Evolutionary conservation across 2,329 filamentous ascomycete genomes (phyloP).

Genomic region (Dothidotthia symphoricarpi): DNA sequence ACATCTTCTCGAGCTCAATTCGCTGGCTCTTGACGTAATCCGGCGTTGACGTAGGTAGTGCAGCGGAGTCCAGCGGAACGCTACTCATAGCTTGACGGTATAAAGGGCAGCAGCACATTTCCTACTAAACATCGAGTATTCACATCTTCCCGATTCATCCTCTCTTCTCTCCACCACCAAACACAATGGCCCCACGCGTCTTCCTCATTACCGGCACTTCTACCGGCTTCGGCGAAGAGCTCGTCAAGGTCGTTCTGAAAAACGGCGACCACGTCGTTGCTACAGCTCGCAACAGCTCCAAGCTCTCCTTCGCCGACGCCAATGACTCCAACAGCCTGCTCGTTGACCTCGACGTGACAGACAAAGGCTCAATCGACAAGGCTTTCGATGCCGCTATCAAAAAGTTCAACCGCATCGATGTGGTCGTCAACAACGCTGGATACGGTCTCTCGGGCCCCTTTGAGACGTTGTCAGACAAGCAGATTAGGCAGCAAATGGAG

Average conservation of each 20-base stretch:
- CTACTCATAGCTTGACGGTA: too few species aligned
- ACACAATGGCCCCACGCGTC: slow-evolving; percentile 44
- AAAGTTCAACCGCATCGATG: slow-evolving; percentile 57
- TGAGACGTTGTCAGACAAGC: slow-evolving; percentile 51
- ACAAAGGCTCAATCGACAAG: slow-evolving; percentile 45
- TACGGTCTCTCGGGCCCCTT: slow-evolving; percentile 56
- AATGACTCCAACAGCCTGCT: slow-evolving; percentile 51
- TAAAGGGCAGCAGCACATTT: too few species aligned
- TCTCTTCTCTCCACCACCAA: neutral
- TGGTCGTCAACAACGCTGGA: slow-evolving; percentile 62
- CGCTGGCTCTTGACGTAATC: slow-evolving; percentile 1
- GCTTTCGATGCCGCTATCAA: slow-evolving; percentile 48
- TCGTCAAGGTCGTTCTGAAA: slow-evolving; percentile 45
- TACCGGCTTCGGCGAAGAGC: slow-evolving; percentile 49
- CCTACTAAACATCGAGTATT: too few species aligned
- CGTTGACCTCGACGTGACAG: slow-evolving; percentile 55
- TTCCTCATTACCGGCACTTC: slow-evolving; percentile 51
- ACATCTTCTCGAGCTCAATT: too few species aligned
- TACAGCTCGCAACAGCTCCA: slow-evolving; percentile 49
- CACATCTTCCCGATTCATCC: too few species aligned
- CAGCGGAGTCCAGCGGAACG: too few species aligned
- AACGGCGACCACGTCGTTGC: slow-evolving; percentile 48
- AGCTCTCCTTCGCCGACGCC: slow-evolving; percentile 40
- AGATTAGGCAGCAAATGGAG: slow-evolving; percentile 56
- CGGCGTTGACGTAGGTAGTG: slow-evolving; percentile 3